Evolutionary conservation across 345 rosid genomes (phyloP), one percentile per base, ranked within the genome.

Genomic region (Gossypium bickii): DNA sequence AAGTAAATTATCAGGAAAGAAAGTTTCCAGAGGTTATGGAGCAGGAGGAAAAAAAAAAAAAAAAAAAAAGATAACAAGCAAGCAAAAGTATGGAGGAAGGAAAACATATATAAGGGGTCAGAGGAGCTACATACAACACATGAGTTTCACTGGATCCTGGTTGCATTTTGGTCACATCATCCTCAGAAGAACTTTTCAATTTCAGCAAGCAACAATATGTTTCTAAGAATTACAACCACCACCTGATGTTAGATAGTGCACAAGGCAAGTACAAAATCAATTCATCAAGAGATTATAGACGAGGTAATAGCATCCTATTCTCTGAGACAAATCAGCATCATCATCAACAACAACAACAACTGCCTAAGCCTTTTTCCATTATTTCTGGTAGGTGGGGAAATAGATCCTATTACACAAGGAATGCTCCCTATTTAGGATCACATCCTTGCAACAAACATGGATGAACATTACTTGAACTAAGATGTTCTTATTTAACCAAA

Each of bases 121-220:
- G 56, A 77, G 49, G 45, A 59, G 70, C 51, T 70, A 82, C 98
- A 69, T 93, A 95, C 98, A 95, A 93, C 38, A 90, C 78, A 83
- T 89, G 96, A 9, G 84, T 77, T 86, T 95, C 98, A 67, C 91
- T 89, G 58, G 93, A 89, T 78, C 98, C 99, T 80, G 97, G 94
- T 80, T 95, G 98, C 78, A 92, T 78, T 75, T 80, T 83, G 52
- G 90, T 58, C 70, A 78, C 90, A 86, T 91, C 97, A 65, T 89
- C 97, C 80, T 89, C 99, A 16, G 89, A 74, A 70, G 92, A 87
- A 80, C 97, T 95, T 81, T 95, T 95, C 79, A 91, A 79, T 76
- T 94, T 84, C 81, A 93, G 69, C 43, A 80, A 77, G 76, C 97
- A 93, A 77, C 87, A 81, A 75, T 89, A 93, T 74, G 92, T 81